Evolutionary conservation across 805 yeast genomes (phyloP), one percentile per base, ranked within the genome.

Genomic region (Diddensiella caesifluorescens): DNA sequence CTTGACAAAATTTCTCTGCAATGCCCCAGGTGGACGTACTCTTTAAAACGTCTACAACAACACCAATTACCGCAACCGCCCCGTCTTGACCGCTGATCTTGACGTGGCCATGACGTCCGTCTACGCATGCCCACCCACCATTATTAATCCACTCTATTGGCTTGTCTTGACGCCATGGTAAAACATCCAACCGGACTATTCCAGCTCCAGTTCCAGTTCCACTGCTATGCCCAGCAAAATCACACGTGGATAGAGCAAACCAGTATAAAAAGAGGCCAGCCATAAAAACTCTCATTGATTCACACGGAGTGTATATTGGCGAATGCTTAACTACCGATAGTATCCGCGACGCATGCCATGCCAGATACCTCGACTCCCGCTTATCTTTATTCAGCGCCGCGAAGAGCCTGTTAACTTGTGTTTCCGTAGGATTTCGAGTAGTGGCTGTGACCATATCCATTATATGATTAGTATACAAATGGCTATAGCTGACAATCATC

Each of bases 261-360:
- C 51, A 54, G 27, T 46, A 48, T 19, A 51, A 32, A 32, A 38
- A 51, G 35, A 51, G 37, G 4, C 52, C 51, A 6, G 55, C 54
- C 44, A 48, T 22, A 33, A 51, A 51, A 5, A 51, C 42, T 12
- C 52, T 22, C 52, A 51, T 45, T 15, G 49, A 44, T 35, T 50
- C 54, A 36, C 54, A 49, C 4, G 54, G 54, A 10, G 51, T 42
- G 26, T 44, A 34, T 23, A 46, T 42, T 4, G 46, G 44, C n/a
- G 37, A 39, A 13, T 38, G 27, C 27, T 43, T 22, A 15, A 48
- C 42, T 18, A 51, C 40, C 12, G 49, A 50, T 9, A 51, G 34
- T 13, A 51, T 51, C 36, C 51, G 55, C 13, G 45, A 45, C 13
- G 54, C 50, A 15, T 52, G 53, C 55, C 55, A 51, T 4, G 55